A percentile compares a stretch with the other conserved stretches of the same genome.
phyloP scores from a whole-genome alignment of 345 rosid species.

The Corchorus olitorius region DNA sequence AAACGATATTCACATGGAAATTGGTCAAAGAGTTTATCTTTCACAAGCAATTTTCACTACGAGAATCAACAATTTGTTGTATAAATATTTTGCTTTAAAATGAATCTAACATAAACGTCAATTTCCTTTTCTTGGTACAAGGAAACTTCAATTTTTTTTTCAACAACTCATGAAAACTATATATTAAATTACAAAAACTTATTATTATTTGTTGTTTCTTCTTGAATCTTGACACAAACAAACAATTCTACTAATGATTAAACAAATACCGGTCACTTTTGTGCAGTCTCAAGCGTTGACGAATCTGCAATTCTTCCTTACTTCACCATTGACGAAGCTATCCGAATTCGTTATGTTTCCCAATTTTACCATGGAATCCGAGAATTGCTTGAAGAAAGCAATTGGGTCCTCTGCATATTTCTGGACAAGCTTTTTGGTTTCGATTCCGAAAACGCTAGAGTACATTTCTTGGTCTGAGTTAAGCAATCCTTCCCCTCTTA shows the following conservation, averaged over 20 bases:
- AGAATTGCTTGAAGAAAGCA: conserved; percentile 81
- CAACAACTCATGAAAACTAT: neutral
- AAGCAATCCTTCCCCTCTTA: conserved; percentile 68
- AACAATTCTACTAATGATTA: neutral
- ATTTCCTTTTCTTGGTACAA: neutral
- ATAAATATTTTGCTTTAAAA: neutral
- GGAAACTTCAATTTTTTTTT: neutral
- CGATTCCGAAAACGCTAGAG: conserved; percentile 57
- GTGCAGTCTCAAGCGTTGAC: conserved; percentile 59
- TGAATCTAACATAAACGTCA: conserved; percentile 7
- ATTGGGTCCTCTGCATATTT: conserved; percentile 58
- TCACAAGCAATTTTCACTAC: neutral
- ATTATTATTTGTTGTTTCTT: neutral
- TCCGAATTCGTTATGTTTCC: conserved; percentile 74
- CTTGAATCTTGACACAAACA: neutral
- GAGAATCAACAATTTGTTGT: neutral
- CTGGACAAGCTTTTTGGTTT: conserved; percentile 60
- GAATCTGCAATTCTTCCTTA: conserved; percentile 77
- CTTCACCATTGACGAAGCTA: conserved; percentile 68
- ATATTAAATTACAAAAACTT: neutral
- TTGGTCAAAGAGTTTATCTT: neutral
- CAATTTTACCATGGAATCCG: conserved; percentile 86
- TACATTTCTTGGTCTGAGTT: conserved; percentile 88
- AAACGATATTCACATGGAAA: no score
- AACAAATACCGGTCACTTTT: neutral